A percentile compares a stretch with the other conserved stretches of the same genome.
Conservation (phyloP, 2,329 filamentous ascomycete genomes). For the Ceratocystis harringtonii region DNA sequence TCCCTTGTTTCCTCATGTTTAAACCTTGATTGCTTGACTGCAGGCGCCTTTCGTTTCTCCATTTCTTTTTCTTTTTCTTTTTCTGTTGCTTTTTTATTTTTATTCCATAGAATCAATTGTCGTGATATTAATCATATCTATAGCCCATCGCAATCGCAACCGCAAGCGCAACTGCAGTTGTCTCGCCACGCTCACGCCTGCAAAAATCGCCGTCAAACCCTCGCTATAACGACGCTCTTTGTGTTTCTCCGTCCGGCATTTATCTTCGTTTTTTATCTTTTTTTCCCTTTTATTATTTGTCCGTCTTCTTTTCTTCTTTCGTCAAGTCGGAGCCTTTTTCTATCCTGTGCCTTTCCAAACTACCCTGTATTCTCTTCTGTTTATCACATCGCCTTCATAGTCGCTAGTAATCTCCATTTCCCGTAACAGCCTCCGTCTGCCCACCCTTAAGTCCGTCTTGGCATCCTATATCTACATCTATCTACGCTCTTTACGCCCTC, state of each 20-base stretch:
- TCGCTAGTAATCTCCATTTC: background rate
- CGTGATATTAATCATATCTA: background rate
- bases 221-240: background rate
- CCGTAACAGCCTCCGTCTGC: background rate
- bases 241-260: background rate
- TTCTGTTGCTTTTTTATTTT: background rate
- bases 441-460: background rate
- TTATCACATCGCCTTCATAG: background rate
- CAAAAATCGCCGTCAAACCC: background rate
- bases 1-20: background rate
- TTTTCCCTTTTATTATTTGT: no score
- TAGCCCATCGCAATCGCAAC: background rate
- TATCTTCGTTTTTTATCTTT: background rate
- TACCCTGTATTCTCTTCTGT: background rate
- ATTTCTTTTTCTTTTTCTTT: background rate
- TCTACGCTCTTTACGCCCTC: background rate
- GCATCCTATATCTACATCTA: background rate
- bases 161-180: background rate
- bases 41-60: background rate
- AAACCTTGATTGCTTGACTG: constrained; percentile 5
- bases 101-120: background rate
- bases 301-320: background rate
- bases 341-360: background rate
- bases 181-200: background rate
- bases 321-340: background rate